These are phyloP conservation scores for Globisporangium irregulare DNA, from an alignment of 352 stramenopile species.

Conservation along the genomic window DNA sequence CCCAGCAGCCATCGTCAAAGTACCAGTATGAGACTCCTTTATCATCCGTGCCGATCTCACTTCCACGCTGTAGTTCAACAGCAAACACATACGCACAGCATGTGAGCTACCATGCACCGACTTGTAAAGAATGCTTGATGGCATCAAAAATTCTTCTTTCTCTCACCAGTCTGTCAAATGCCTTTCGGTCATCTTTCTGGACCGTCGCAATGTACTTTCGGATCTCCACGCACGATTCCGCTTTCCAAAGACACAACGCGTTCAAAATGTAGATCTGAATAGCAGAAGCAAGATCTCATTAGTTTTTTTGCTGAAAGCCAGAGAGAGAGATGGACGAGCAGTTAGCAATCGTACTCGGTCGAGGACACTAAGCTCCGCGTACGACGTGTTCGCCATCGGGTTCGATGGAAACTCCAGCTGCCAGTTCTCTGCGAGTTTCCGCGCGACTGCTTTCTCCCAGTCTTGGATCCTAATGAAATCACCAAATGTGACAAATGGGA, in stretches of 20 bases:
- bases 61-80: conserved; percentile 39
- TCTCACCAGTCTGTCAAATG: conserved; percentile 59
- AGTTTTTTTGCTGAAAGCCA: neutral
- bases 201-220: conserved; percentile 63
- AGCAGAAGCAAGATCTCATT: neutral
- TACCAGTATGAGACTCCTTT: conserved; percentile 80
- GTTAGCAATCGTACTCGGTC: conserved; percentile 40
- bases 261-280: conserved; percentile 71
- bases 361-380: conserved; percentile 54
- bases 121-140: neutral
- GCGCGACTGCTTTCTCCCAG: conserved; percentile 70
- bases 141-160: neutral
- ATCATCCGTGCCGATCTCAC: conserved; percentile 73
- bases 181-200: conserved; percentile 61
- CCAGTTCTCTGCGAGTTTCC: conserved; percentile 82
- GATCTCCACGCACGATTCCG: conserved; percentile 74
- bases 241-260: conserved; percentile 80
- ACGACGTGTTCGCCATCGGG: conserved; percentile 53
- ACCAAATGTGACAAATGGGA: neutral
- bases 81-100: neutral
- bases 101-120: neutral
- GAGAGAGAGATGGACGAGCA: neutral
- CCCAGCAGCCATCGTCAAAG: conserved; percentile 82
- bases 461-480: conserved; percentile 58
- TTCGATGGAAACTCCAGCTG: conserved; percentile 60